phyloP scores from a whole-genome alignment of 352 stramenopile species.

The Phytophthora hibernalis region DNA sequence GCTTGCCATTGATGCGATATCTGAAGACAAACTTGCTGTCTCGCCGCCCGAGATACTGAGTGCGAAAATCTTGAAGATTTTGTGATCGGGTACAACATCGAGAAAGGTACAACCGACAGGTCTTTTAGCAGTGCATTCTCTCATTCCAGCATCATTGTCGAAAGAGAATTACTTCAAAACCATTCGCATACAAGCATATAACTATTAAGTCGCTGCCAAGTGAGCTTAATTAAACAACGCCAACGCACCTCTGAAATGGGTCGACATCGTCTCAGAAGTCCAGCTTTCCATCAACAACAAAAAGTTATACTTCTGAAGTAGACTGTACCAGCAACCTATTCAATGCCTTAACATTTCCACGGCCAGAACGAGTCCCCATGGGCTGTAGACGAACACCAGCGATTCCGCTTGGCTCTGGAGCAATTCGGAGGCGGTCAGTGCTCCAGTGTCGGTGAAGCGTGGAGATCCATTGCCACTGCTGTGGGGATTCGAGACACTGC shows the following conservation, averaged over 20 bases:
- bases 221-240: background rate
- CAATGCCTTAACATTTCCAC: conserved; percentile 34
- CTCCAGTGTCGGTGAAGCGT: conserved; percentile 49
- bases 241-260: conserved; percentile 17
- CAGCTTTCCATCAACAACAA: no score
- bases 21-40: conserved; percentile 20
- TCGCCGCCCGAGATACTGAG: conserved; percentile 15
- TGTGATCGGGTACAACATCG: no score
- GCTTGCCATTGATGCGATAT: conserved; percentile 10
- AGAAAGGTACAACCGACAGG: conserved; percentile 28
- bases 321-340: no score
- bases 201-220: background rate
- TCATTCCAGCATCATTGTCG: conserved; percentile 3
- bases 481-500: conserved; percentile 59
- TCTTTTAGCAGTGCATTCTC: conserved; percentile 26
- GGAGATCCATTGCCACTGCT: conserved; percentile 62
- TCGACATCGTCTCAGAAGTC: conserved; percentile 31
- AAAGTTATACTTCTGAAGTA: no score
- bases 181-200: background rate
- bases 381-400: conserved; percentile 68
- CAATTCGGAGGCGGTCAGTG: conserved; percentile 59
- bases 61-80: conserved; percentile 27
- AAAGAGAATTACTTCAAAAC: conserved; percentile 2
- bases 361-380: conserved; percentile 40
- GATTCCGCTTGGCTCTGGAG: conserved; percentile 74